Evolutionary conservation across 1,139 yeast species (phyloP), one percentile per base, ranked within the genome.

Genomic region (Sugiyamaella japonica): DNA sequence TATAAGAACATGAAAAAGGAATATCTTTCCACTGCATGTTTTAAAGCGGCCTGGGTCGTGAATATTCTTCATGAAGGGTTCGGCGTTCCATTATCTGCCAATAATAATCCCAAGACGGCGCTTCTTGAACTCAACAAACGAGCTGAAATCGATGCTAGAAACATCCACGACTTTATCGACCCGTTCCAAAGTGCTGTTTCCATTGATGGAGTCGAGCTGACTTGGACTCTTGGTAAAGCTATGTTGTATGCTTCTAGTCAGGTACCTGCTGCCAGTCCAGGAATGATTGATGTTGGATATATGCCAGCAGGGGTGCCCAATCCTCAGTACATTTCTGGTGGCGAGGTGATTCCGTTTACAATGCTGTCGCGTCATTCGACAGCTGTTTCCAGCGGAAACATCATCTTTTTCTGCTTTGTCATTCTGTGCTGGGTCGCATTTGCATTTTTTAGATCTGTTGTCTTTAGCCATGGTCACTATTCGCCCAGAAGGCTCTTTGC

Each of bases 171-270:
- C 29, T 67, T 69, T 51, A 56, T 65, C 25, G 77, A 80, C 52
- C 76, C 86, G 0, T 79, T 88, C 59, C 80, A 79, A 55, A 74
- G 86, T 29, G 83, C 84, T 16, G 85, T 85, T 57, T 74, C 79
- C 46, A 73, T 87, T 48, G 81, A 82, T 42, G 89, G 88, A 0
- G 72, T 80, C 1, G 83, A 84, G 42, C 81, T 87, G 57, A 80
- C 93, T 1, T 89, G 96, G 96, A 87, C 96, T 1, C 70, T 88
- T 45, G 96, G 96, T 1, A 74, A 89, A 52, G 95, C 93, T 3
- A 70, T 88, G 5, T 68, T 89, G 17, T 88, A 88, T 65, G 73
- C 77, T 0, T 74, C 79, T 12, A 65, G 69, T 36, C 68, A 64
- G 41, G 59, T 66, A 7, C 67, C 66, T 12, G 58, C 69, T 1